These are phyloP conservation scores for Aspergillus candidus DNA, from an alignment of 2,329 filamentous ascomycete species.

Conservation along the genomic window DNA sequence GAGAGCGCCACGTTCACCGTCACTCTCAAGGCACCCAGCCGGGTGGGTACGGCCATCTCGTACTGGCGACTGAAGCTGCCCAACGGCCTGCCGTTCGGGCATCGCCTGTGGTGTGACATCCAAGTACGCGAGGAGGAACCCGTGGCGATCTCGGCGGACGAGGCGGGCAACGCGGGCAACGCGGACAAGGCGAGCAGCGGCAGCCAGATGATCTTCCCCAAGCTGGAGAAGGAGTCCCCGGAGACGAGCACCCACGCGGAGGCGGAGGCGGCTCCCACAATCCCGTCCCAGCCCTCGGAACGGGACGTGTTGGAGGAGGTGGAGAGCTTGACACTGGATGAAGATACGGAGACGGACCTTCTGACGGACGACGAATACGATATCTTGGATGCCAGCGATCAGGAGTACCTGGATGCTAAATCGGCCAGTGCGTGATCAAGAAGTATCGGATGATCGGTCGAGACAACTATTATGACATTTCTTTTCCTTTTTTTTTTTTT, in stretches of 20 bases:
- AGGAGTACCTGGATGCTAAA: slow-evolving; percentile 60
- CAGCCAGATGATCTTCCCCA: slow-evolving; percentile 93
- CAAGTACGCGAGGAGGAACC: slow-evolving; percentile 47
- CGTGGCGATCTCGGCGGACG: slow-evolving; percentile 7
- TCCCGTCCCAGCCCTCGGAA: slow-evolving; percentile 44
- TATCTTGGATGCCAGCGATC: slow-evolving; percentile 88
- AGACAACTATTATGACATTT: neutral
- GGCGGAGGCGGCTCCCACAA: slow-evolving; percentile 24
- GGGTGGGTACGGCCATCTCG: slow-evolving; percentile 75
- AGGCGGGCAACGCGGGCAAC: too few species aligned
- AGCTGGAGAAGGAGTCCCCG: slow-evolving; percentile 89
- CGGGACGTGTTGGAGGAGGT: slow-evolving; percentile 48
- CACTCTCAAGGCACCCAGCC: slow-evolving; percentile 70
- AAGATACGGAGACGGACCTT: slow-evolving; percentile 61
- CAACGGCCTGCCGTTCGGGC: slow-evolving; percentile 77
- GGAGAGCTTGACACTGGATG: slow-evolving; percentile 51
- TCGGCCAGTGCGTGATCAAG: slow-evolving; percentile 18
- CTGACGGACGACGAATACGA: slow-evolving; percentile 98
- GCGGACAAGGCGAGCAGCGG: slow-evolving; percentile 33
- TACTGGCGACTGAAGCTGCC: slow-evolving; percentile 91
- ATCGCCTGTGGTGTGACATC: slow-evolving; percentile 93
- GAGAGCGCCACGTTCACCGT: slow-evolving; percentile 77
- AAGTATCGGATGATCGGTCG: neutral
- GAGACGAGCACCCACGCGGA: slow-evolving; percentile 67
- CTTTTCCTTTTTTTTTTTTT: slow-evolving; percentile 3